phyloP scores from a whole-genome alignment of 78 protist genomes.

The Chrysochromulina parva region DNA sequence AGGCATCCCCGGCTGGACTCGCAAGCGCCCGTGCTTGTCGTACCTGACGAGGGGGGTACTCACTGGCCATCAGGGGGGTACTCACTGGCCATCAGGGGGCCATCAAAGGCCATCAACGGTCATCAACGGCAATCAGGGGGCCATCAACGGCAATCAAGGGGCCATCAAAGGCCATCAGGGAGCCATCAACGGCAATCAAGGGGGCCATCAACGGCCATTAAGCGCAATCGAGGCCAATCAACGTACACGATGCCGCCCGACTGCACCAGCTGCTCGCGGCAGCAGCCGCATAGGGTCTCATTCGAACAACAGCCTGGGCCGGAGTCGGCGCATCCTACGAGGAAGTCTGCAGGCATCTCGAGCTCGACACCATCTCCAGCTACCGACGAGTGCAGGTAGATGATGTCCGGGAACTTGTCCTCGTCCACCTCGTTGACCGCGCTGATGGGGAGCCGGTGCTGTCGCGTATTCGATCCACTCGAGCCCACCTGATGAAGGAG shows the following conservation, averaged over 20 bases:
- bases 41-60: neutral
- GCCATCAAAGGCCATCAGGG: no score
- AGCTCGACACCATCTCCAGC: neutral
- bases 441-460: conserved; percentile 21
- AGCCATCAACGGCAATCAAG: no score
- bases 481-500: no score
- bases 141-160: no score
- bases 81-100: no score
- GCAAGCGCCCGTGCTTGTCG: conserved; percentile 1
- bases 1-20: neutral
- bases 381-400: neutral
- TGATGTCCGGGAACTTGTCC: neutral
- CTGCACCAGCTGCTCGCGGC: neutral
- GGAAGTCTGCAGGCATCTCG: conserved; percentile 30
- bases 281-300: conserved; percentile 16
- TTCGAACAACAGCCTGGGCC: conserved; percentile 38
- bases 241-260: neutral
- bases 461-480: neutral
- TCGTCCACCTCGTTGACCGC: conserved; percentile 62
- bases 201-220: no score
- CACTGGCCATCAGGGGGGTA: no score
- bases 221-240: no score
- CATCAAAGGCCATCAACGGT: no score
- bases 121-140: no score
- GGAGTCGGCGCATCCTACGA: conserved; percentile 41